Conservation (phyloP, 2,329 filamentous ascomycete species). For the Aureobasidium sp. region DNA sequence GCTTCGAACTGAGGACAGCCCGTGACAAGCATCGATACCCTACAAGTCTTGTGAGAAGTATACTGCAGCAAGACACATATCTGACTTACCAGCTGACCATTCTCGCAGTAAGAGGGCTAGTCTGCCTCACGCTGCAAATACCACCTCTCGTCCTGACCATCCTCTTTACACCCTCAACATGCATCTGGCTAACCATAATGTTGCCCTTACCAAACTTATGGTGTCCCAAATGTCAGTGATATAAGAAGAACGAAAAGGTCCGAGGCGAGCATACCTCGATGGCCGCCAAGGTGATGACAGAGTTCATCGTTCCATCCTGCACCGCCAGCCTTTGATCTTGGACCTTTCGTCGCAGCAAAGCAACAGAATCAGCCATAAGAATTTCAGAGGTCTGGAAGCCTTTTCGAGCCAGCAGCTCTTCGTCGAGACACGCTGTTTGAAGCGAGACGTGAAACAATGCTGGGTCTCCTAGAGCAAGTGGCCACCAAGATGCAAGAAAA, state of each 20-base stretch:
- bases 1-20: neutral
- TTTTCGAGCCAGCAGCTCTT: neutral
- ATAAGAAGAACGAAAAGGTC: neutral
- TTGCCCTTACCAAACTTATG: constrained; percentile 6
- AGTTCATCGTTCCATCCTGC: constrained; percentile 11
- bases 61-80: too few relatives aligned
- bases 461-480: constrained; percentile 4
- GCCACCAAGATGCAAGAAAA: constrained; percentile 8
- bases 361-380: constrained; percentile 7
- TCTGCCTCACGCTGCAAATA: neutral
- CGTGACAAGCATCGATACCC: constrained; percentile 1
- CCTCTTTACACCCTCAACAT: neutral
- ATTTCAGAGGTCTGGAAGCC: neutral
- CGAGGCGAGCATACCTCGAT: neutral
- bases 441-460: constrained; percentile 12
- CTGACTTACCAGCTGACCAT: constrained; percentile 9
- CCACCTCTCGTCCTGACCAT: constrained; percentile 1
- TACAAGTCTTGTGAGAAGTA: neutral
- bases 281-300: constrained; percentile 7
- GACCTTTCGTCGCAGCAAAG: neutral
- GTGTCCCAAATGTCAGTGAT: neutral
- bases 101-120: constrained; percentile 1
- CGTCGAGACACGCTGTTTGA: constrained; percentile 9
- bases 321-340: neutral
- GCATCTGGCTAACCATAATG: neutral